A percentile compares a stretch with the other conserved stretches of the same genome.
These are phyloP conservation scores for Penicillium olsonii DNA, from an alignment of 2,329 filamentous ascomycete genomes.

Conservation along the genomic window DNA sequence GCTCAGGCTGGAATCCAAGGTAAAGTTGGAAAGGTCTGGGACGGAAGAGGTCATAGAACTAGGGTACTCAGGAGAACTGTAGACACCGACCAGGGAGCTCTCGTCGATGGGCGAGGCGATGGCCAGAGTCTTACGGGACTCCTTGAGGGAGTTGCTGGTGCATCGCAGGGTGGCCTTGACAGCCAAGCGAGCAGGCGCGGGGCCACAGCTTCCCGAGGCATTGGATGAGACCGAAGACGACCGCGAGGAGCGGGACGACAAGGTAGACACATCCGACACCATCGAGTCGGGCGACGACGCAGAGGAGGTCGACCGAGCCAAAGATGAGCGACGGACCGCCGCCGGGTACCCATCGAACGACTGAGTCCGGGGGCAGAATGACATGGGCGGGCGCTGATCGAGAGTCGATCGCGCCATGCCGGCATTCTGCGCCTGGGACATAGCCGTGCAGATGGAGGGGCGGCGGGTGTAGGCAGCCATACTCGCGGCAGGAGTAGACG, in stretches of 20 bases:
- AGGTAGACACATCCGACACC: slow-evolving; percentile 60
- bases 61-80: slow-evolving; percentile 38
- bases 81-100: slow-evolving; percentile 33
- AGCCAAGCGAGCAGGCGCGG: slow-evolving; percentile 37
- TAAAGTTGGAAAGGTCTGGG: slow-evolving; percentile 39
- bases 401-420: slow-evolving; percentile 58
- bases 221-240: slow-evolving; percentile 51
- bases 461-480: slow-evolving; percentile 51
- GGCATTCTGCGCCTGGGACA: slow-evolving; percentile 58
- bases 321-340: slow-evolving; percentile 51
- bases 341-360: slow-evolving; percentile 52
- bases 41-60: slow-evolving; percentile 24
- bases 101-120: slow-evolving; percentile 44
- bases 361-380: slow-evolving; percentile 37
- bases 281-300: slow-evolving; percentile 63
- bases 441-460: slow-evolving; percentile 60
- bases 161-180: slow-evolving; percentile 43
- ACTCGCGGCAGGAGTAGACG: slow-evolving; percentile 64
- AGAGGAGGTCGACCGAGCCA: slow-evolving; percentile 55
- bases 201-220: slow-evolving; percentile 35
- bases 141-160: slow-evolving; percentile 41
- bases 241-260: slow-evolving; percentile 57
- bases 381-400: slow-evolving; percentile 50
- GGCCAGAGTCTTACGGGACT: slow-evolving; percentile 36
- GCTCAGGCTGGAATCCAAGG: slow-evolving; percentile 34